A percentile compares a stretch with the other conserved stretches of the same genome.
phyloP scores from a whole-genome alignment of 306 rosid species.

The Pyrus bretschneideri region DNA sequence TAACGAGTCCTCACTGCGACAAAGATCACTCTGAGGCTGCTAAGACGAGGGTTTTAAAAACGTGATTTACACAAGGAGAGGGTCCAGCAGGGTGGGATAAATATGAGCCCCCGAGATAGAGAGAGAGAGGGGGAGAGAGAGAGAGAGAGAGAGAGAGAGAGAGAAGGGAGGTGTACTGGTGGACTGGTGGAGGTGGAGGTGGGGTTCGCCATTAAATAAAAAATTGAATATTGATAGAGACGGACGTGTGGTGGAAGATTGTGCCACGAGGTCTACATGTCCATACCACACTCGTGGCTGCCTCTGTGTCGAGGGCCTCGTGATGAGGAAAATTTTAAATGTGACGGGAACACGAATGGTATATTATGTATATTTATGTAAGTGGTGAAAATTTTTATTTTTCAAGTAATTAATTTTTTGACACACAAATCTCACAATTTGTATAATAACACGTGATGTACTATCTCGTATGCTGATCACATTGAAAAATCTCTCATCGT shows the following conservation, averaged over 20 bases:
- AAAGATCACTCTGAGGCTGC: not conserved
- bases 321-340: too few species aligned
- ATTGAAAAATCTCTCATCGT: not conserved
- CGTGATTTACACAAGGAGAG: not conserved
- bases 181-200: not conserved
- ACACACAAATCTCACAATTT: too few species aligned
- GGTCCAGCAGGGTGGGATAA: not conserved
- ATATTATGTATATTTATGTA: too few species aligned
- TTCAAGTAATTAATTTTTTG: too few species aligned
- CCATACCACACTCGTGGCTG: slow-evolving; percentile 50
- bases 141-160: too few species aligned
- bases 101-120: not conserved
- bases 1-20: not conserved
- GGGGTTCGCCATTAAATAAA: slow-evolving; percentile 4
- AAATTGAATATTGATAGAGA: not conserved
- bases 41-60: not conserved
- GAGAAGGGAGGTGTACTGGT: not conserved
- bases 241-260: slow-evolving; percentile 30
- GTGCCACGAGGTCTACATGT: slow-evolving; percentile 43
- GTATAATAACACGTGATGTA: too few species aligned
- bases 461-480: too few species aligned
- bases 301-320: slow-evolving; percentile 27
- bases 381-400: too few species aligned
- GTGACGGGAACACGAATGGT: too few species aligned
- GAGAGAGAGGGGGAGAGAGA: not conserved